Evolutionary conservation across 805 yeast genomes (phyloP).

Genomic region (Metschnikowia baotianmanensis): DNA sequence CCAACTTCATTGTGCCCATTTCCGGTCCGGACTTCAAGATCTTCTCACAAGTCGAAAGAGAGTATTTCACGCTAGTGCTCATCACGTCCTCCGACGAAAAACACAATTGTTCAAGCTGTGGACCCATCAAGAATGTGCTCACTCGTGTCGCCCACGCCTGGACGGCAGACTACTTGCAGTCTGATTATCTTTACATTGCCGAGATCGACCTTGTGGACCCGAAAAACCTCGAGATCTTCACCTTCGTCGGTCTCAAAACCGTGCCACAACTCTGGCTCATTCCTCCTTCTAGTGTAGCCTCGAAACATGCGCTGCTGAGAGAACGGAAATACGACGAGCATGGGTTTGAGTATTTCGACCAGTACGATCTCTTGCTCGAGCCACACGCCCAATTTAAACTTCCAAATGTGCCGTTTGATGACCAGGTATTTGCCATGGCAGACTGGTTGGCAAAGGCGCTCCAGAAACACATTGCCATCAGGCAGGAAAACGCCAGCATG

Average conservation of each 20-base stretch:
- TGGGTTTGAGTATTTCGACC: slow-evolving; percentile 17
- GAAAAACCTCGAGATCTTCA: slow-evolving; percentile 41
- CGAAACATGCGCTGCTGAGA: slow-evolving; percentile 12
- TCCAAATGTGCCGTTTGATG: slow-evolving; percentile 33
- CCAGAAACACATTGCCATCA: slow-evolving; percentile 42
- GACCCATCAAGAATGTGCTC: slow-evolving; percentile 39
- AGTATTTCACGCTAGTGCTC: slow-evolving; percentile 49
- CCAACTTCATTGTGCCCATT: slow-evolving; percentile 13
- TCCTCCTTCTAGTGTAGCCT: slow-evolving; percentile 43
- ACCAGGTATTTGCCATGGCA: slow-evolving; percentile 50
- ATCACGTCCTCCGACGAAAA: slow-evolving; percentile 48
- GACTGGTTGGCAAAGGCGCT: slow-evolving; percentile 48
- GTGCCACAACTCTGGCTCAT: slow-evolving; percentile 70
- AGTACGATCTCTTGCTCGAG: slow-evolving; percentile 24
- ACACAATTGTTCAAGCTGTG: slow-evolving; percentile 50
- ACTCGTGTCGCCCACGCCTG: slow-evolving; percentile 44
- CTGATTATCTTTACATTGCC: slow-evolving; percentile 44
- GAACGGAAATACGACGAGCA: slow-evolving; percentile 22
- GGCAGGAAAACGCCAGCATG: slow-evolving; percentile 37
- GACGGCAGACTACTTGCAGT: slow-evolving; percentile 40
- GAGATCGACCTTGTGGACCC: slow-evolving; percentile 48
- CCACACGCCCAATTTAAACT: slow-evolving; percentile 35
- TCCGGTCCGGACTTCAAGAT: slow-evolving; percentile 12
- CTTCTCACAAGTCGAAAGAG: slow-evolving; percentile 26
- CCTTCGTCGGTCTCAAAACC: slow-evolving; percentile 41